Evolutionary conservation across 495 filamentous ascomycete species (phyloP).

Genomic region (Entonaema liquescens): DNA sequence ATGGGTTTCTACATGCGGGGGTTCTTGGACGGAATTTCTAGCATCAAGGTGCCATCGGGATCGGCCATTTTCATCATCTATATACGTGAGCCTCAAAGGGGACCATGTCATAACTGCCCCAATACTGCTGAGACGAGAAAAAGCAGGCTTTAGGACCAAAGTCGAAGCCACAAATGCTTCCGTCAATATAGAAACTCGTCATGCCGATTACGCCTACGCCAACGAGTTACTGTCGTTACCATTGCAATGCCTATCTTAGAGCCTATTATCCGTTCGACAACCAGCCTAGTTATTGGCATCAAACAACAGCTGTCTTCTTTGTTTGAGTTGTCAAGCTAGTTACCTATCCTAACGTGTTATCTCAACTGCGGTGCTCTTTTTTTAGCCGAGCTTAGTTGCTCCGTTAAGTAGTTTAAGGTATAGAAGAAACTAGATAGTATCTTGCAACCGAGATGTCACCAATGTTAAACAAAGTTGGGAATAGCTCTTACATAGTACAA

Average conservation of each 20-base stretch:
- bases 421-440: background rate
- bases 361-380: background rate
- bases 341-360: background rate
- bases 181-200: too few relatives aligned
- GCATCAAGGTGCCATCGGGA: conserved; percentile 8
- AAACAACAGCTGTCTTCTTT: background rate
- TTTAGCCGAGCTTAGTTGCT: background rate
- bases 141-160: background rate
- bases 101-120: background rate
- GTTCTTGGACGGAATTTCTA: too few relatives aligned
- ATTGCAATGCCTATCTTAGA: background rate
- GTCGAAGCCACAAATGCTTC: too few relatives aligned
- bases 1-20: background rate
- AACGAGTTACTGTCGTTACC: background rate
- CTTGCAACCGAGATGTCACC: conserved; percentile 20
- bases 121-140: background rate
- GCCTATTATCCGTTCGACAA: too few relatives aligned
- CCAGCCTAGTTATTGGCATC: background rate
- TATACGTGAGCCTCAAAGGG: conserved; percentile 3
- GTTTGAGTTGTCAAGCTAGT: background rate
- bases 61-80: conserved; percentile 21
- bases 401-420: too few relatives aligned
- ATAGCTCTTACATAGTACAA: conserved; percentile 7
- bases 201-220: background rate
- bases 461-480: background rate